Base-by-base conservation (phyloP, 495 filamentous ascomycete species). In the Neurospora africana region DNA sequence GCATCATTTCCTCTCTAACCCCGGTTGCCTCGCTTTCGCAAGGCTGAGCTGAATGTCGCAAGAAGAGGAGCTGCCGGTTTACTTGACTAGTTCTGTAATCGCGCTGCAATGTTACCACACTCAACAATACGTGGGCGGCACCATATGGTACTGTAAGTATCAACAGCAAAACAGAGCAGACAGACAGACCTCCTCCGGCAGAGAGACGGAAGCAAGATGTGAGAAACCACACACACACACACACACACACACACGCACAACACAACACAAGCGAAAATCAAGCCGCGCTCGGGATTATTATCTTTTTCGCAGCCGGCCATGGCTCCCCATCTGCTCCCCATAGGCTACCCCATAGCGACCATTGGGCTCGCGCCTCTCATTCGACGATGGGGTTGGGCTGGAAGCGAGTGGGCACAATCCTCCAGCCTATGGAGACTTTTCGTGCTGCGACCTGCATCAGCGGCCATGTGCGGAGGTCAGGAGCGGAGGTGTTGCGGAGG, bases 341-440 rank as follows among this genome's bases (percentile, higher is more conserved):
- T 65, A 65, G 53, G 53, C 53, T 15, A 27, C 53, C 53, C 53
- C 53, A 65, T 65, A 65, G 53, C 27, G 53, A 19, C 53, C 53
- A 74, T 78, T 77, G 76, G 76, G 78, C 76, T 76, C 53, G 73
- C 68, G 53, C 74, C 33, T 73, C 67, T 75, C 71, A 79, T 80
- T 79, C 78, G 76, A 79, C 71, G 68, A 73, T 27, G 71, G 40
- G 68, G 35, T 44, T 71, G 72, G 69, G 72, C 74, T 75, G 74
- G 68, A 76, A 71, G 35, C 35, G 41, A 61, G 53, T 40, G 36
- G 68, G 69, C 68, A 47, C 73, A 72, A 53, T 36, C 58, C 71
- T 71, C 77, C 53, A 13, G 27, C 4, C 53, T 5, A 65, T 65
- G 53, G 53, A 65, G 53, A 33, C 27, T 65, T 65, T 65, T 65